phyloP scores from a whole-genome alignment of 768 basidiomycete species.

The Mycena latifolia region DNA sequence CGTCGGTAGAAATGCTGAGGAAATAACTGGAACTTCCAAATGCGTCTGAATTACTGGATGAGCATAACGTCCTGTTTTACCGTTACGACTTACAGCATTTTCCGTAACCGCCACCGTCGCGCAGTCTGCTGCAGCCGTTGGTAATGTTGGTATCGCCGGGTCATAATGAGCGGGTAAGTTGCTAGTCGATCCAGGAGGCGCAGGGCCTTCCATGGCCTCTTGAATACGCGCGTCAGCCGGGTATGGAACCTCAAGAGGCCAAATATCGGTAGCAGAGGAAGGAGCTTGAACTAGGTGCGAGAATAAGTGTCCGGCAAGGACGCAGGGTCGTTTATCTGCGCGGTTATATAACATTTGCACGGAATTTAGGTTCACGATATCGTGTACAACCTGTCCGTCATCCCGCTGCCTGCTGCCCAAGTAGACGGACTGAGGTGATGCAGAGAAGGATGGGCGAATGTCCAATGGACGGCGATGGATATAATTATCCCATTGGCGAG shows the following conservation, averaged over 20 bases:
- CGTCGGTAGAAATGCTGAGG: too few relatives aligned
- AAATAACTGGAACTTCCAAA: too few relatives aligned
- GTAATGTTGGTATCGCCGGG: too few relatives aligned
- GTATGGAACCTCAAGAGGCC: conserved; percentile 9
- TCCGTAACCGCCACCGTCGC: too few relatives aligned
- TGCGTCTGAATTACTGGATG: too few relatives aligned
- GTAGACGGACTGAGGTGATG: neutral
- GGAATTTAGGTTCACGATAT: neutral
- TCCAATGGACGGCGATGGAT: neutral
- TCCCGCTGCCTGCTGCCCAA: neutral
- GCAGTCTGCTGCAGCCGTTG: too few relatives aligned
- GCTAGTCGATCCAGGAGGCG: too few relatives aligned
- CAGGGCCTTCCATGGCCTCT: neutral
- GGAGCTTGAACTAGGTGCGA: neutral
- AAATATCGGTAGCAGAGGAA: neutral
- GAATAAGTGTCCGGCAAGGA: neutral
- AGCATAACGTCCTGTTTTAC: too few relatives aligned
- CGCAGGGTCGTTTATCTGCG: neutral
- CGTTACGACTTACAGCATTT: too few relatives aligned
- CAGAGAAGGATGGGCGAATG: neutral
- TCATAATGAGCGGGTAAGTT: too few relatives aligned
- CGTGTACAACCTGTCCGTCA: neutral
- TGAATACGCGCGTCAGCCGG: neutral
- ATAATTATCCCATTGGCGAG: neutral
- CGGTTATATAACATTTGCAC: neutral